Evolutionary conservation across 441 rosid species (phyloP), one percentile per base, ranked within the genome.

Genomic region (California macrophylla): DNA sequence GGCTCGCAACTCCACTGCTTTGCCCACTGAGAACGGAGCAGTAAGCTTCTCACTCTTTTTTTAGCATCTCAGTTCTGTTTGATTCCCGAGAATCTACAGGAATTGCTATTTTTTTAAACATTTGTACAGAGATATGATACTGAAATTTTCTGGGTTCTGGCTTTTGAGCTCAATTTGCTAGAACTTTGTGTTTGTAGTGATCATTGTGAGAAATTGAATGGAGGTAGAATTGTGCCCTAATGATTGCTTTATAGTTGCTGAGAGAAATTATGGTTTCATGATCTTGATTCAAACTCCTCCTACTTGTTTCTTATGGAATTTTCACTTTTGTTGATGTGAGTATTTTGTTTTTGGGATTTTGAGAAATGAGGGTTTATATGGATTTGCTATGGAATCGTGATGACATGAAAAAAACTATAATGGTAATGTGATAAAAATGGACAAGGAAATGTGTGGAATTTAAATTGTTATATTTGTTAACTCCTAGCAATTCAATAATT

Each of bases 1-100:
- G 86, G 82, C 93, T 24, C 87, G 82, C 66, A 81, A 78, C 71
- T 82, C 87, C 74, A 66, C 86, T 34, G 69, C 86, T 70, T 83
- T 89, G 75, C 84, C 82, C 15, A 78, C 86, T 50, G 72, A 67
- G 52, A 75, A 78, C 73, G 84, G 84, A 80, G 64, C 87, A 2
- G 93, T 91, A 78, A 71, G 64, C 25, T 29, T 67, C 24, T 29
- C 65, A 32, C 32, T 47, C 38, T 10, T 34, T 74, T 32, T 36
- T 18, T 20, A 15, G 9, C 13, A 1, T 0, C 0, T 25, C 0
- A 23, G 21, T 36, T 10, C 45, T 42, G 15, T 58, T 21, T 75
- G 4, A 47, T 26, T 69, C 12, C 68, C 15, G 66, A 16, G 42
- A 64, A 64, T 9, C 29, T 3, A 8, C 42, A 29, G 45, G 40